Percentiles rank a stretch among this genome's conserved stretches.
Conservation (phyloP, 2,329 filamentous ascomycete genomes). For the Clonostachys rhizophaga region DNA sequence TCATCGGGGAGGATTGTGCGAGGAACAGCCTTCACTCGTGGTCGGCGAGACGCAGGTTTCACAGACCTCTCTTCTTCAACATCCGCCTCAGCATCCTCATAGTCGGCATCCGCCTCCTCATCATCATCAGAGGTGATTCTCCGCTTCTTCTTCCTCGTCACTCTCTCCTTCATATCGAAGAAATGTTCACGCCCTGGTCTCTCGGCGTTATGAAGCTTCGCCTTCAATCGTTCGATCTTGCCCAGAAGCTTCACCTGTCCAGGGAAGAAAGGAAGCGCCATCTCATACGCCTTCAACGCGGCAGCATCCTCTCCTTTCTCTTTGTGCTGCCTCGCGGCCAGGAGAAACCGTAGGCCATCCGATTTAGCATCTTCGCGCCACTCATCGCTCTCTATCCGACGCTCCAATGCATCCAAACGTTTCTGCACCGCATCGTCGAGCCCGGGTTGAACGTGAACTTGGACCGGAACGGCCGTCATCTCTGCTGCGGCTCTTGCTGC, state of each 20-base stretch:
- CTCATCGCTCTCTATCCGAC: constrained; percentile 67
- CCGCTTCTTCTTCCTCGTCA: constrained; percentile 7
- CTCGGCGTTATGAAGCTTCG: constrained; percentile 35
- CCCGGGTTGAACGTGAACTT: constrained; percentile 32
- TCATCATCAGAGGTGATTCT: constrained; percentile 17
- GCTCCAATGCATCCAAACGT: constrained; percentile 79
- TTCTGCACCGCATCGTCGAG: constrained; percentile 75
- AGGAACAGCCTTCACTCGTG: constrained; percentile 18
- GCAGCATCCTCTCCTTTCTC: constrained; percentile 74
- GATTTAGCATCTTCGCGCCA: constrained; percentile 65
- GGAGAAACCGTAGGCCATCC: constrained; percentile 77
- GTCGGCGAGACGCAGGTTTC: constrained; percentile 20
- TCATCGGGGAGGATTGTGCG: constrained; percentile 27
- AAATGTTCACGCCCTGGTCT: background rate
- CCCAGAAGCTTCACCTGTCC: constrained; percentile 71
- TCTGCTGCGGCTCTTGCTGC: constrained; percentile 61
- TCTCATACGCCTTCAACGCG: constrained; percentile 80
- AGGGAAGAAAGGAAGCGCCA: constrained; percentile 81
- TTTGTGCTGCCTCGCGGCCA: constrained; percentile 91
- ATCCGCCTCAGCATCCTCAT: constrained; percentile 33
- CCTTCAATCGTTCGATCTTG: constrained; percentile 62
- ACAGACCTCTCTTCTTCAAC: constrained; percentile 23
- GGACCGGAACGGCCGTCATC: constrained; percentile 22
- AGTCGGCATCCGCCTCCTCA: constrained; percentile 28
- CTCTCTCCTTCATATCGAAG: constrained; percentile 2